Evolutionary conservation across 257 asterid genomes (phyloP).

Genomic region (Craterostigma plantagineum): DNA sequence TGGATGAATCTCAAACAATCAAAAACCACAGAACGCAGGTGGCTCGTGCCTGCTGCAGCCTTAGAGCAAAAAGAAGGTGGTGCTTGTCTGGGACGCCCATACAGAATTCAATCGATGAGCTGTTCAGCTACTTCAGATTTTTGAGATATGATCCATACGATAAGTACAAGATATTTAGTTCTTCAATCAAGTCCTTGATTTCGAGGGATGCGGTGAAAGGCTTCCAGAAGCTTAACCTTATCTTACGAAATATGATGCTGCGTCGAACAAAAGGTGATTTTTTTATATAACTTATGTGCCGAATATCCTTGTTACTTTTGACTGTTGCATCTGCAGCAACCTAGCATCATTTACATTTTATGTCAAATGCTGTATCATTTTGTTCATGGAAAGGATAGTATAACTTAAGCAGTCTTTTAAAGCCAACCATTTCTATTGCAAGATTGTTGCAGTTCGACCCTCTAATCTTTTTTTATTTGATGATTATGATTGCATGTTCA

Average conservation of each 20-base stretch:
- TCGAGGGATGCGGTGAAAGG: slow-evolving; percentile 59
- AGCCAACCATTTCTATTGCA: too few relatives aligned
- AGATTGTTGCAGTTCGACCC: too few relatives aligned
- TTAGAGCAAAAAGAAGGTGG: slow-evolving; percentile 96
- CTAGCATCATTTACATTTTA: too few relatives aligned
- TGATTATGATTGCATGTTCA: neutral
- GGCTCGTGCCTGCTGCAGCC: slow-evolving; percentile 98
- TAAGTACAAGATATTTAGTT: slow-evolving; percentile 47
- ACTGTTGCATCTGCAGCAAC: too few relatives aligned
- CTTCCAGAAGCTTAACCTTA: slow-evolving; percentile 70
- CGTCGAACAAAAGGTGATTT: slow-evolving; percentile 89
- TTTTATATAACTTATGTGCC: neutral
- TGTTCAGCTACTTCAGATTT: slow-evolving; percentile 93
- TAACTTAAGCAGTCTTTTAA: too few relatives aligned
- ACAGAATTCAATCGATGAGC: slow-evolving; percentile 86
- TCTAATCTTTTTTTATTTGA: too few relatives aligned
- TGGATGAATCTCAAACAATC: slow-evolving; percentile 95
- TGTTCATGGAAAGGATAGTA: too few relatives aligned
- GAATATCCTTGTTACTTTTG: too few relatives aligned
- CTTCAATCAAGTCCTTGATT: slow-evolving; percentile 47
- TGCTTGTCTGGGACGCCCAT: slow-evolving; percentile 98
- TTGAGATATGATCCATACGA: slow-evolving; percentile 89
- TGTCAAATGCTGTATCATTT: too few relatives aligned
- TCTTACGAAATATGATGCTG: slow-evolving; percentile 75
- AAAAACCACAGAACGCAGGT: slow-evolving; percentile 94